Conservation (phyloP, 208 protist species). For the Leishmania gerbilli region DNA sequence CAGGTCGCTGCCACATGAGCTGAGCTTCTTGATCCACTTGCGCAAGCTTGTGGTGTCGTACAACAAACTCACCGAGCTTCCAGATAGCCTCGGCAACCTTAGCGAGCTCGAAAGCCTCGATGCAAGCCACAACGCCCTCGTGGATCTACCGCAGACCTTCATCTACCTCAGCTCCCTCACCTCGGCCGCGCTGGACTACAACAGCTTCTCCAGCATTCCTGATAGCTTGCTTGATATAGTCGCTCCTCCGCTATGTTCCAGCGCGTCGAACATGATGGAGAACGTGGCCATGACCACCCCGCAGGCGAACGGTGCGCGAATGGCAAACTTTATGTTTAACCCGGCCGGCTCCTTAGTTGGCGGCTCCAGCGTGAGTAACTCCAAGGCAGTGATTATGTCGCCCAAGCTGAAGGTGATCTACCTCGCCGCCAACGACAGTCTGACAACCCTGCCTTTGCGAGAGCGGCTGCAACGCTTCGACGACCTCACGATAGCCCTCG, state of each 20-base stretch:
- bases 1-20: constrained; percentile 61
- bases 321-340: constrained; percentile 15
- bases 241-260: constrained; percentile 1
- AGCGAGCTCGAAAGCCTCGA: constrained; percentile 68
- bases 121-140: constrained; percentile 79
- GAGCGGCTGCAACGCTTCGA: constrained; percentile 50
- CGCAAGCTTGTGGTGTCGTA: constrained; percentile 74
- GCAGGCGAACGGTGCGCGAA: constrained; percentile 15
- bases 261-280: background rate
- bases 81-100: constrained; percentile 73
- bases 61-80: constrained; percentile 79
- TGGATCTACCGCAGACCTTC: constrained; percentile 70
- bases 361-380: constrained; percentile 8
- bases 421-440: constrained; percentile 70
- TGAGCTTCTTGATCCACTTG: constrained; percentile 68
- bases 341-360: constrained; percentile 10
- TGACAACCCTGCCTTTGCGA: constrained; percentile 53
- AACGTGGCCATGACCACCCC: background rate
- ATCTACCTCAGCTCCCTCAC: constrained; percentile 53
- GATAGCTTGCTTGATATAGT: constrained; percentile 66
- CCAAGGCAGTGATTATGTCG: constrained; percentile 22
- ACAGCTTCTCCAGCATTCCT: constrained; percentile 77
- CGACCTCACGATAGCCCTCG: constrained; percentile 69
- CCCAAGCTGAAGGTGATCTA: constrained; percentile 76
- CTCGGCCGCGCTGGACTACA: constrained; percentile 81